Evolutionary conservation across 768 basidiomycete species (phyloP).

Genomic region (Mycena chlorophos): DNA sequence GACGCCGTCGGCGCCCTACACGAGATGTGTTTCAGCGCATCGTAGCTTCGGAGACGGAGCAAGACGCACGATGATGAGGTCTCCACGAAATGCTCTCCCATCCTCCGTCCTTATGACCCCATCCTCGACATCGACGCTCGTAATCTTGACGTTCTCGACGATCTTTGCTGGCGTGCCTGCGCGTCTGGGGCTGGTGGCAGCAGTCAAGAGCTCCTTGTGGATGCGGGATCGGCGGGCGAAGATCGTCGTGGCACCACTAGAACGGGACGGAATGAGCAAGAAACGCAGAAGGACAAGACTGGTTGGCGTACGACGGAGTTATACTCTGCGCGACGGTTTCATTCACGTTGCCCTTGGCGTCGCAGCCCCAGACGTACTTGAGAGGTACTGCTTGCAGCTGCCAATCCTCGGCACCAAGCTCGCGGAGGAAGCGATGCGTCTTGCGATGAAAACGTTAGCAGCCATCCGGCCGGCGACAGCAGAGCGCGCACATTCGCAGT

Average conservation of each 20-base stretch:
- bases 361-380: conserved; percentile 15
- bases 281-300: too few species aligned
- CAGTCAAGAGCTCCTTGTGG: conserved; percentile 10
- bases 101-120: conserved; percentile 13
- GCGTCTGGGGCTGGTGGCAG: conserved; percentile 6
- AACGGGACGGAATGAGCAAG: neutral
- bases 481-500: conserved; percentile 12
- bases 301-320: conserved; percentile 10
- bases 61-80: conserved; percentile 16
- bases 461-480: neutral
- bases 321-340: conserved; percentile 7
- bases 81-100: conserved; percentile 11
- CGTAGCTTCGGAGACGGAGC: neutral
- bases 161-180: conserved; percentile 18
- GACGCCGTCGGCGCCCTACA: conserved; percentile 21
- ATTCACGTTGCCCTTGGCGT: conserved; percentile 1
- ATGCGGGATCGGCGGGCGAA: conserved; percentile 19
- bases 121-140: conserved; percentile 4
- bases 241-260: conserved; percentile 12
- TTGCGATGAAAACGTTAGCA: neutral
- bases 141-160: conserved; percentile 17
- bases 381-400: conserved; percentile 13
- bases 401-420: conserved; percentile 14
- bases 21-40: neutral
- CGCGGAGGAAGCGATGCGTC: conserved; percentile 14